phyloP scores from a whole-genome alignment of 1,139 yeast genomes.

The Yueomyces sp. region DNA sequence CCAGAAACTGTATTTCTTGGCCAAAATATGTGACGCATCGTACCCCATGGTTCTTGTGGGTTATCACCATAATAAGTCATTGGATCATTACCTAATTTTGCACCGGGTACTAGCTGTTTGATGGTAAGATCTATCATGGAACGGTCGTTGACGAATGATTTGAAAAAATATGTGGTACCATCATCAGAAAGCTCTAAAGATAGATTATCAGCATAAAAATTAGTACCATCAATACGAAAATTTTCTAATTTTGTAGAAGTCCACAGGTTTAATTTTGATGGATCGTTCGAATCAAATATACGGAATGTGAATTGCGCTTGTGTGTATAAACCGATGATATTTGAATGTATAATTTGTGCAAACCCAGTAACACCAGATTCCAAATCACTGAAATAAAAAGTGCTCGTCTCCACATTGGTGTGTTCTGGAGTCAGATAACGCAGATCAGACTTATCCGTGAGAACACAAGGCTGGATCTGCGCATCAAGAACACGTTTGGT shows the following conservation, averaged over 20 bases:
- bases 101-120: conserved; percentile 59
- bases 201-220: conserved; percentile 65
- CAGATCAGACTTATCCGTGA: conserved; percentile 52
- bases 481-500: conserved; percentile 43
- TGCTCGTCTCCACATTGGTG: conserved; percentile 91
- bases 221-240: conserved; percentile 63
- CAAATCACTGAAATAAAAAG: conserved; percentile 68
- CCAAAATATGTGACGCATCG: conserved; percentile 94
- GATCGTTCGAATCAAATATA: conserved; percentile 35
- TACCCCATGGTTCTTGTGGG: conserved; percentile 81
- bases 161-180: conserved; percentile 41
- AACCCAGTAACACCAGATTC: conserved; percentile 63
- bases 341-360: conserved; percentile 90
- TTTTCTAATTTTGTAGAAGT: conserved; percentile 82
- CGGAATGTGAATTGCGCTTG: conserved; percentile 94
- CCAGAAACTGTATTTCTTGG: conserved; percentile 74
- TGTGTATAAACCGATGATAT: conserved; percentile 75
- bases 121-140: conserved; percentile 62
- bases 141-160: conserved; percentile 55
- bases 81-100: conserved; percentile 86
- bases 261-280: conserved; percentile 40
- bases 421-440: conserved; percentile 61
- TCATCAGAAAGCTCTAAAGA: conserved; percentile 51
- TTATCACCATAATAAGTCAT: conserved; percentile 77
- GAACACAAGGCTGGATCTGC: conserved; percentile 37